Evolutionary conservation across 1,284 basidiomycete genomes (phyloP), one percentile per base, ranked within the genome.

Genomic region (Pseudozyma flocculosa): DNA sequence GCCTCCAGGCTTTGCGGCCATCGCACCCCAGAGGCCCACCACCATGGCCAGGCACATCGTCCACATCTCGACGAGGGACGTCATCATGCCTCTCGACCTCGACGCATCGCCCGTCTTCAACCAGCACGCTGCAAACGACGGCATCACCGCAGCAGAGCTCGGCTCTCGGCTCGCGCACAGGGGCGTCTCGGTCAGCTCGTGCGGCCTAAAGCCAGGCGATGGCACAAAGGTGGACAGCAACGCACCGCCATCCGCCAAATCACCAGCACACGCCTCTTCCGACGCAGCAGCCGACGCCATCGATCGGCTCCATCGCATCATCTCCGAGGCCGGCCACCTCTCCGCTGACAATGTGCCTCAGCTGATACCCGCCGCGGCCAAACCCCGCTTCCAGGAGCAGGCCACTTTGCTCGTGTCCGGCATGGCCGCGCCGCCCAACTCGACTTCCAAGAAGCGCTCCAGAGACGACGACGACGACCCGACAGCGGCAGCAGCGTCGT

Each of bases 21-120:
- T 65, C 8, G 43, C 47, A 3, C 51, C 52, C 3, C 58, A 61
- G 22, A 49, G 44, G 36, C 39, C 62, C 1, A 50, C 54, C 11
- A 54, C 61, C n/a, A 23, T 65, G 14, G 58, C 62, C n/a, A 43
- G 58, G 13, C 62, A 65, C 41, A 2, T 65, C 36, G 38, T 61
- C 0, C 62, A 65, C 22, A 43, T 65, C 15, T 61, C 50, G 30
- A 39, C 61, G 21, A 53, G 54, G 30, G 61, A 58, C 1, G 26
- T 41, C 26, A 26, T 54, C 29, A 48, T 57, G 2, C 26, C 47
- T 0, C 39, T 61, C 23, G 62, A 65, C 38, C 45, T 54, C 26
- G 18, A 50, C 8, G 45, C 50, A 10, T 50, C 54, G 17, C 57
- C 61, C 1, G 51, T 59, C 19, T 57, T 64, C 57, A 60, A 60